Evolutionary conservation across 2,329 filamentous ascomycete genomes (phyloP), one percentile per base, ranked within the genome.

Genomic region (Diplodia intermedia): DNA sequence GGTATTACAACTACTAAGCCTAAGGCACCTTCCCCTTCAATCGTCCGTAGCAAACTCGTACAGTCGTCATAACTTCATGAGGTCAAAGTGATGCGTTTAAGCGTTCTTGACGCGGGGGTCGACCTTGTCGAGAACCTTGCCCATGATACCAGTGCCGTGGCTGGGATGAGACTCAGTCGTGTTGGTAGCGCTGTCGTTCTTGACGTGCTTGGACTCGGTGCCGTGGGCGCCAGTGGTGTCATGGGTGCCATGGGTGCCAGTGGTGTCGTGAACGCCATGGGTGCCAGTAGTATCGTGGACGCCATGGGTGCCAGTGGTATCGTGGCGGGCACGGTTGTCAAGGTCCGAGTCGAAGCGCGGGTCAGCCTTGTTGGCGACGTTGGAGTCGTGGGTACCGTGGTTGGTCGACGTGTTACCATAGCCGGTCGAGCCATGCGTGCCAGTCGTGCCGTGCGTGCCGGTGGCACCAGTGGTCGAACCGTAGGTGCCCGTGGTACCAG

Each of bases 71-170:
- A 47, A 47, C 3, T n/a, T 47, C 43, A 47, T 47, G n/a, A 47
- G n/a, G 18, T 20, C n/a, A 11, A 11, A 20, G 18, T 15, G 18
- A 11, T 8, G 18, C 43, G n/a, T 15, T 68, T 68, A 57, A 50
- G 53, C 40, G 6, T 55, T 68, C 66, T 68, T 65, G 38, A 69
- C 67, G 7, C 67, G 61, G 20, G 68, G 68, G 53, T 69, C 68
- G 12, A 69, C 20, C 54, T 67, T 69, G 47, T 69, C 66, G 31
- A 67, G 54, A 2, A 69, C 11, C 29, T 69, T 66, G 4, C 57
- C 57, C 8, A 62, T 12, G 14, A 62, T 2, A 11, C 57, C 57
- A 14, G 23, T 33, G 18, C 57, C 57, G 57, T 62, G 29, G 31
- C 36, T 29, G 20, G 52, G 61, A 26, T 68, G 67, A 5, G 66